Percentiles rank a stretch among this genome's conserved stretches.
phyloP scores from a whole-genome alignment of 495 filamentous ascomycete genomes.

The Clohesyomyces aquaticus region DNA sequence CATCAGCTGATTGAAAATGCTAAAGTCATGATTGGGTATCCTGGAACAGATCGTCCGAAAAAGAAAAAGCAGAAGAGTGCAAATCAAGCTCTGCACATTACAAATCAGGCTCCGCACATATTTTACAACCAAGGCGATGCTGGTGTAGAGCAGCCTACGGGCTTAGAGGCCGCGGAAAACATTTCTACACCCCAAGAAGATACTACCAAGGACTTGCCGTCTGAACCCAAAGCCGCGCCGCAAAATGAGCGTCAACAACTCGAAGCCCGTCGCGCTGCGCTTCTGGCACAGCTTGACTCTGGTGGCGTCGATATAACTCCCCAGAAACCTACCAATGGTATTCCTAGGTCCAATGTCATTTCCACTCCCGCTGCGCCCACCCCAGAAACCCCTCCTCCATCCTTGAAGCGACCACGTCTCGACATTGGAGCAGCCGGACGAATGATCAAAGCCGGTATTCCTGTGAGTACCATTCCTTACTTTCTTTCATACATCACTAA shows the following conservation, averaged over 20 bases:
- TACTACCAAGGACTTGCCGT: not conserved
- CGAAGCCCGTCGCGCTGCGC: not conserved
- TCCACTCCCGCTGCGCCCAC: not conserved
- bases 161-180: too few species aligned
- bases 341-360: not conserved
- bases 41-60: not conserved
- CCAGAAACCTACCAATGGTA: not conserved
- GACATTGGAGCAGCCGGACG: constrained; percentile 1
- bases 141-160: too few species aligned
- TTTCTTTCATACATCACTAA: not conserved
- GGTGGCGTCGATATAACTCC: not conserved
- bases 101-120: too few species aligned
- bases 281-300: not conserved
- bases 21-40: not conserved
- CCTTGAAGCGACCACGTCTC: not conserved
- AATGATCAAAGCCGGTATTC: constrained; percentile 1
- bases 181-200: too few species aligned
- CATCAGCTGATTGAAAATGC: not conserved
- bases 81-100: too few species aligned
- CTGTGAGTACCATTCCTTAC: not conserved
- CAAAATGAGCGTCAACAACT: not conserved
- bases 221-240: not conserved
- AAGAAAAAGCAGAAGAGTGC: not conserved
- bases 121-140: too few species aligned
- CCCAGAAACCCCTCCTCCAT: not conserved